phyloP scores from a whole-genome alignment of 2,329 filamentous ascomycete genomes.

The Microthyrium microscopicum region DNA sequence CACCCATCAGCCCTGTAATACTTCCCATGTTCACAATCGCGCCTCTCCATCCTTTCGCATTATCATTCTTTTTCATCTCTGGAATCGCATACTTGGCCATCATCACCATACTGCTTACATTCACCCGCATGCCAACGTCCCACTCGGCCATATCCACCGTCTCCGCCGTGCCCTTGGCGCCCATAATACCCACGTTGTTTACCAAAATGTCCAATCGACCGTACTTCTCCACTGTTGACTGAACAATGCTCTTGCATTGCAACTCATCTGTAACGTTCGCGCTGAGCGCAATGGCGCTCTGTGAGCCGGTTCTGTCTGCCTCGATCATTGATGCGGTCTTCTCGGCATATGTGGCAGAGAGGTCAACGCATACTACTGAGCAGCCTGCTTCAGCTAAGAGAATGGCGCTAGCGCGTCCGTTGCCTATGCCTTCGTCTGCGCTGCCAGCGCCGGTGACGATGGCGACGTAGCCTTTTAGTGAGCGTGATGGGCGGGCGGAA shows the following conservation, averaged over 20 bases:
- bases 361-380: constrained; percentile 41
- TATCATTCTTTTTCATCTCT: constrained; percentile 38
- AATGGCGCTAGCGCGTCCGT: constrained; percentile 41
- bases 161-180: constrained; percentile 40
- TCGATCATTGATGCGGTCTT: constrained; percentile 38
- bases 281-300: constrained; percentile 25
- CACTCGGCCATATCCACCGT: constrained; percentile 44
- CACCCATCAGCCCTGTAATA: constrained; percentile 40
- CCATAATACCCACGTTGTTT: constrained; percentile 47
- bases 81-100: constrained; percentile 47
- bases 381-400: constrained; percentile 43
- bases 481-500: constrained; percentile 27
- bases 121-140: constrained; percentile 40
- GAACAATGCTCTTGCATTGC: constrained; percentile 32
- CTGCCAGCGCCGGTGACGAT: constrained; percentile 45
- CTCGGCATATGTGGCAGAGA: constrained; percentile 31
- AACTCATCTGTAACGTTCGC: constrained; percentile 38
- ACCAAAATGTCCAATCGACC: constrained; percentile 45
- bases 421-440: constrained; percentile 40
- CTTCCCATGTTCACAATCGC: constrained; percentile 46
- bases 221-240: constrained; percentile 29
- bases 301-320: constrained; percentile 20
- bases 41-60: constrained; percentile 26
- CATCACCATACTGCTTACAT: constrained; percentile 48
- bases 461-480: constrained; percentile 27